Percentiles rank a stretch among this genome's conserved stretches.
Evolutionary conservation across 164 flowering plant genomes (phyloP).

Genomic region (Annona squamosa): DNA sequence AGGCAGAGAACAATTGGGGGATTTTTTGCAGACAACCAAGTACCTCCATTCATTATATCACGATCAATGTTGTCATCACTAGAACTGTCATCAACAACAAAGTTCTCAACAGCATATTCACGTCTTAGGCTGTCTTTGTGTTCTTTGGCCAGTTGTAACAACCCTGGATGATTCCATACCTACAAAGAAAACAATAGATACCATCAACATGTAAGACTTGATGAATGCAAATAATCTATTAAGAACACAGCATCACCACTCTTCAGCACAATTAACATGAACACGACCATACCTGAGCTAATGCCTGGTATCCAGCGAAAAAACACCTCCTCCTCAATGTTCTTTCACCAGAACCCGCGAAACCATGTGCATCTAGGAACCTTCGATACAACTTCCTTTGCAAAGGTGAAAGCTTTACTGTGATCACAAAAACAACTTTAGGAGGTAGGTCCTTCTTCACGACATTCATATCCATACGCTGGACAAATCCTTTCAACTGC

Average conservation of each 20-base stretch:
- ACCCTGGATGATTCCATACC: constrained; percentile 99
- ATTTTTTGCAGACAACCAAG: not conserved
- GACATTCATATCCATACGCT: constrained; percentile 93
- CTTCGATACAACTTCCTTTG: constrained; percentile 80
- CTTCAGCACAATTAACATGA: not conserved
- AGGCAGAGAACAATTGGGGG: not conserved
- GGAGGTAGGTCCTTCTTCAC: constrained; percentile 94
- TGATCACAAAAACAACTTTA: constrained; percentile 85
- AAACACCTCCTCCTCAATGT: constrained; percentile 47
- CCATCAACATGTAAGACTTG: not conserved
- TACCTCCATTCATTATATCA: constrained; percentile 61
- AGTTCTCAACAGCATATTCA: constrained; percentile 66
- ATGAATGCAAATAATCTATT: not conserved
- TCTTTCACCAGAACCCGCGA: constrained; percentile 59
- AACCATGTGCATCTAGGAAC: constrained; percentile 86
- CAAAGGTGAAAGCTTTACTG: constrained; percentile 85
- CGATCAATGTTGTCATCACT: constrained; percentile 80
- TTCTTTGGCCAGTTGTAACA: constrained; percentile 74
- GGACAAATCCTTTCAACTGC: constrained; percentile 95
- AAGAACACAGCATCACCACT: not conserved
- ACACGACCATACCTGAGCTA: constrained; percentile 68
- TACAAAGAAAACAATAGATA: constrained; percentile 20
- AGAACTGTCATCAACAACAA: constrained; percentile 72
- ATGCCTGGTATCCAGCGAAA: constrained; percentile 91
- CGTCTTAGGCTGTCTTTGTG: constrained; percentile 40